Base-by-base conservation (phyloP, 2,329 filamentous ascomycete species). In the Colletotrichum tropicale region DNA sequence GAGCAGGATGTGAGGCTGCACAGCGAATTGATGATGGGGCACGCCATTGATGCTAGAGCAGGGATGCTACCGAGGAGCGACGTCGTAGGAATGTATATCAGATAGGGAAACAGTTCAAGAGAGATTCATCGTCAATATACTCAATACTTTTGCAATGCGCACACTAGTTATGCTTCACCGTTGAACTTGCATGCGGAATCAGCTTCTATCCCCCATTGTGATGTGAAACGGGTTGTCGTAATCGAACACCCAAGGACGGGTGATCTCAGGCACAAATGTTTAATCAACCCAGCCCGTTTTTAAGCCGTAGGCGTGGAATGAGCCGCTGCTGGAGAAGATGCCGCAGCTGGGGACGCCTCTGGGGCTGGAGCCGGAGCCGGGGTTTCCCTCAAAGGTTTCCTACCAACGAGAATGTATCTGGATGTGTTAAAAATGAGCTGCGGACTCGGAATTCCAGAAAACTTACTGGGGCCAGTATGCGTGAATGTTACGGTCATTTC, bases 11-110 rank as follows among this genome's bases (percentile, higher is more conserved):
- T 18, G 0, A 38, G n/a, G 43, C 38, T 43, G 38, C 38, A 0
- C 0, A 43, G 38, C 18, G 38, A 43, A 2, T 0, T 2, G 38
- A 43, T 0, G 38, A n/a, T 0, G 38, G 38, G 18, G 0, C 9
- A 12, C 18, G 18, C 18, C 0, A n/a, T n/a, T 0, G 0, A 0
- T 43, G 38, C 18, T 12, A 12, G 18, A n/a, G 38, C n/a, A 18
- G 2, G 16, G 16, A 10, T 10, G 38, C 38, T 6, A 1, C 0
- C 0, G 16, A 43, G 38, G 16, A n/a, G 38, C 38, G 2, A 43
- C 38, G 16, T 43, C 2, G 8, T 0, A 18, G 8, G 5, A 3
- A 43, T 10, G 38, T 2, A 43, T 0, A 43, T n/a, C 16, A 18
- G 16, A 38, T 9, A 43, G 38, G 38, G 38, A 5, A 43, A 3